These are phyloP conservation scores for Mycena capillaripes DNA, from an alignment of 768 basidiomycete genomes.

Conservation along the genomic window DNA sequence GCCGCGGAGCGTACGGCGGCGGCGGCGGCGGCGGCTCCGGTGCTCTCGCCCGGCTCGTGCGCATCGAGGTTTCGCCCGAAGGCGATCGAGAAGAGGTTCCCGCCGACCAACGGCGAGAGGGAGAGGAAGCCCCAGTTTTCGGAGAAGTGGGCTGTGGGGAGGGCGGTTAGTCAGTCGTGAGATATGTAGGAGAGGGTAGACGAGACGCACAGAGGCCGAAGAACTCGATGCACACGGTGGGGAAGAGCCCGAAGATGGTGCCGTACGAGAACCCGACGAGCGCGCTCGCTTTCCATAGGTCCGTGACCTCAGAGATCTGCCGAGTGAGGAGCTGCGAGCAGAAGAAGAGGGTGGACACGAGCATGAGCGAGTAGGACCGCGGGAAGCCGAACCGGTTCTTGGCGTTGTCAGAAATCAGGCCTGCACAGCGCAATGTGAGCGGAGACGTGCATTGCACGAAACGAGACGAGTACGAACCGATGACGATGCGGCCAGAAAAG, in stretches of 20 bases:
- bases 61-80: constrained; percentile 79
- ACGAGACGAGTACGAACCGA: constrained; percentile 61
- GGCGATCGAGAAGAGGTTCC: constrained; percentile 76
- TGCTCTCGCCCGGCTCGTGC: constrained; percentile 52
- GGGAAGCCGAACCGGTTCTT: constrained; percentile 71
- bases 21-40: background rate
- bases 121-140: constrained; percentile 79
- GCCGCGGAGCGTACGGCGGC: constrained; percentile 20
- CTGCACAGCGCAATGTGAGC: constrained; percentile 50
- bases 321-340: constrained; percentile 77
- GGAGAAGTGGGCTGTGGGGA: constrained; percentile 65
- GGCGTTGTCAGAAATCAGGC: constrained; percentile 76
- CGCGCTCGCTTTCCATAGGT: constrained; percentile 74
- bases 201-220: constrained; percentile 71
- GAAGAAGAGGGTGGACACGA: constrained; percentile 78
- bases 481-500: constrained; percentile 81
- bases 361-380: constrained; percentile 76
- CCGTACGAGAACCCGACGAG: constrained; percentile 69
- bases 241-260: constrained; percentile 67
- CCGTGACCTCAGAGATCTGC: constrained; percentile 65
- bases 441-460: background rate
- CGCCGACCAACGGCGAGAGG: constrained; percentile 70
- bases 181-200: background rate
- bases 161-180: background rate
- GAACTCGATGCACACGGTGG: constrained; percentile 77